Conservation (phyloP, 2,329 filamentous ascomycete species). For the Monilinia vaccinii-corymbosi region DNA sequence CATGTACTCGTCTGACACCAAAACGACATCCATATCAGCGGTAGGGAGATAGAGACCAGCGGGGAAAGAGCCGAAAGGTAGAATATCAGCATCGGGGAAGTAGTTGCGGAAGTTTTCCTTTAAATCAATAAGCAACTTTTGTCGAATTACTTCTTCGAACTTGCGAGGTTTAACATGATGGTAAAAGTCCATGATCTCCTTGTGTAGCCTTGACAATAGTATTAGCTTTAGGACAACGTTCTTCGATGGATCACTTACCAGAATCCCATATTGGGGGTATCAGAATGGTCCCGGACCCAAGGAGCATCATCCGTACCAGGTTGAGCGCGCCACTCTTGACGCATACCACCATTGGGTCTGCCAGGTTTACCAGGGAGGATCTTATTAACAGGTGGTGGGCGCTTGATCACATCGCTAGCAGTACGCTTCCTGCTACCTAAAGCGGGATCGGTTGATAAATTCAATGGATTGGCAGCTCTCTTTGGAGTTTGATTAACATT, state of each 20-base stretch:
- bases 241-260: constrained; percentile 39
- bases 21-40: constrained; percentile 89
- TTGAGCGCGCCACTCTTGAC: constrained; percentile 34
- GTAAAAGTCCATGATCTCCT: constrained; percentile 85
- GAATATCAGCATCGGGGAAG: constrained; percentile 51
- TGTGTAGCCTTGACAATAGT: constrained; percentile 57
- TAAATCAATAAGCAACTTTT: constrained; percentile 63
- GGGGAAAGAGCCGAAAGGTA: constrained; percentile 88
- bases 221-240: constrained; percentile 8
- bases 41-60: constrained; percentile 67
- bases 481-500: not conserved
- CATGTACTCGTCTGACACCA: constrained; percentile 55
- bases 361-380: constrained; percentile 16
- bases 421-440: constrained; percentile 67
- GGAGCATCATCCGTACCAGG: constrained; percentile 42
- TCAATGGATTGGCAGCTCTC: constrained; percentile 9
- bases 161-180: constrained; percentile 68
- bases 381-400: constrained; percentile 24
- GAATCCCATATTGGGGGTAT: constrained; percentile 42
- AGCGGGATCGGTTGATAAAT: constrained; percentile 33
- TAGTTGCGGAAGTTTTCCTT: constrained; percentile 46
- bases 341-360: constrained; percentile 27
- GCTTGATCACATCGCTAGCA: constrained; percentile 51
- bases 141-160: constrained; percentile 70
- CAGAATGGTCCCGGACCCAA: constrained; percentile 54